phyloP scores from a whole-genome alignment of 2,329 filamentous ascomycete genomes.

The Aspergillus floridensis region DNA sequence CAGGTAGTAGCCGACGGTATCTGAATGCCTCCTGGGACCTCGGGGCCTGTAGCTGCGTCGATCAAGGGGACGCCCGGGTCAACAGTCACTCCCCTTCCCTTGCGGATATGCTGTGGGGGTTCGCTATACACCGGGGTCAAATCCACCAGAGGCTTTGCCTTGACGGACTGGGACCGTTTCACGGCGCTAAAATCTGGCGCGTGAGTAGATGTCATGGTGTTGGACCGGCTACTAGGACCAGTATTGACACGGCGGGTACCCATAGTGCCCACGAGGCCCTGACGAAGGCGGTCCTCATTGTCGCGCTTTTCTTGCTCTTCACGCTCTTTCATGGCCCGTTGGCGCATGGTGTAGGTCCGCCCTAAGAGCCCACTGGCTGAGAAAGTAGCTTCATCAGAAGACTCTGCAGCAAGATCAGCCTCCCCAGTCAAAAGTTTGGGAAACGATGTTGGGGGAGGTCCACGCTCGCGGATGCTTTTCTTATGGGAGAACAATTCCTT shows the following conservation, averaged over 20 bases:
- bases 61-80: constrained; percentile 39
- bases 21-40: constrained; percentile 32
- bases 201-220: constrained; percentile 32
- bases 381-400: constrained; percentile 34
- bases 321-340: constrained; percentile 40
- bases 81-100: constrained; percentile 45
- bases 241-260: constrained; percentile 41
- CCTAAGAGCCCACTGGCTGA: constrained; percentile 38
- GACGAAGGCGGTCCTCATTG: constrained; percentile 49
- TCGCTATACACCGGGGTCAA: constrained; percentile 64
- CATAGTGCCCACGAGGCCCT: constrained; percentile 52
- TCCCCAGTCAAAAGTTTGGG: constrained; percentile 29
- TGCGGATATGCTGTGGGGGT: constrained; percentile 49
- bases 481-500: constrained; percentile 29
- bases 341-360: constrained; percentile 40
- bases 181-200: constrained; percentile 32
- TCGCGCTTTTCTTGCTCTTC: constrained; percentile 38
- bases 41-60: constrained; percentile 43
- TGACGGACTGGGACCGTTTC: constrained; percentile 47
- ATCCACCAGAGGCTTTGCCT: constrained; percentile 64
- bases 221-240: constrained; percentile 29
- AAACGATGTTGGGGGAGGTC: constrained; percentile 30
- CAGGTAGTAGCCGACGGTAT: constrained; percentile 42
- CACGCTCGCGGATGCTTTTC: constrained; percentile 29
- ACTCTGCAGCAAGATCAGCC: constrained; percentile 14